Conservation (phyloP, 257 asterid genomes). For the Salvia miltiorrhiza region DNA sequence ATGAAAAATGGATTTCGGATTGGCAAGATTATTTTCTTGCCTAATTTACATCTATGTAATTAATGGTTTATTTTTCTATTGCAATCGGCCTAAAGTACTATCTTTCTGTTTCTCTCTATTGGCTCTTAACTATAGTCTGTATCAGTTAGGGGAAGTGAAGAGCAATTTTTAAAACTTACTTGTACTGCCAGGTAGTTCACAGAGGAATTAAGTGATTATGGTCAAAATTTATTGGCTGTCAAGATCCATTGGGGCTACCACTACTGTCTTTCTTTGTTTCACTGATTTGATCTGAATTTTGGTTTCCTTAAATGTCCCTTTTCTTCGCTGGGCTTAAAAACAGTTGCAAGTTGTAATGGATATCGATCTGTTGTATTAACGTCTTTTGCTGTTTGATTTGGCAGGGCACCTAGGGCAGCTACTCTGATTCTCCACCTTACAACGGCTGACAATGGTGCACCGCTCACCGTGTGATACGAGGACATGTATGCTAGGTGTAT, state of each 20-base stretch:
- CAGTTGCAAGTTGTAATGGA: background rate
- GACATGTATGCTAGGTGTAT: background rate
- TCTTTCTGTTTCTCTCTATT: too few relatives aligned
- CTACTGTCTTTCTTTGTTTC: background rate
- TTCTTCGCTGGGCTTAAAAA: background rate
- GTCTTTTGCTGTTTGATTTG: background rate
- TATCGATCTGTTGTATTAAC: background rate
- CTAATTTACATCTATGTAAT: background rate
- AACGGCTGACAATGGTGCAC: slow-evolving; percentile 76
- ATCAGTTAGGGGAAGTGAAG: too few relatives aligned
- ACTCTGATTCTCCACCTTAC: slow-evolving; percentile 84
- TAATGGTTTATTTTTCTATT: background rate
- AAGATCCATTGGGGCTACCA: background rate
- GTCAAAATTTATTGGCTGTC: too few relatives aligned
- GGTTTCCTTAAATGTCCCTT: background rate
- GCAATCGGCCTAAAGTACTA: too few relatives aligned
- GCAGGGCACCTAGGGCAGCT: slow-evolving; percentile 97
- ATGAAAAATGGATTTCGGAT: background rate
- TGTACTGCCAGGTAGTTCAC: too few relatives aligned
- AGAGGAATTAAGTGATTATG: too few relatives aligned
- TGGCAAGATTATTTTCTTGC: background rate
- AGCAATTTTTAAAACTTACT: too few relatives aligned
- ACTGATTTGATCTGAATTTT: too few relatives aligned
- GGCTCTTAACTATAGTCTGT: too few relatives aligned
- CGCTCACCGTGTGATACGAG: slow-evolving; percentile 62